A percentile compares a stretch with the other conserved stretches of the same genome.
Evolutionary conservation across 177 flowering plant species (phyloP).

Genomic region (Telopea speciosissima): DNA sequence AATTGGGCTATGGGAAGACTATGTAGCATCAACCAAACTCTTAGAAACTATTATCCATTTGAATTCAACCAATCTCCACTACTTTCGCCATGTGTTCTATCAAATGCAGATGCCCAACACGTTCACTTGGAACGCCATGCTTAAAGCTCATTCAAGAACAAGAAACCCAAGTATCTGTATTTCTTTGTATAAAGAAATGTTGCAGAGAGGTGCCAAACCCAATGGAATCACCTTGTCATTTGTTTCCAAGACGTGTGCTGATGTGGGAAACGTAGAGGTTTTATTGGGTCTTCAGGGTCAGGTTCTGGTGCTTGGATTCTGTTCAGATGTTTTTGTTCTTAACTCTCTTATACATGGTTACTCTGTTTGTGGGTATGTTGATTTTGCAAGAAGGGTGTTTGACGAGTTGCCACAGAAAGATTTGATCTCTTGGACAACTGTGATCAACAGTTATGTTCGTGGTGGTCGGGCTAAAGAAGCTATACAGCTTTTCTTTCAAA

Average conservation of each 20-base stretch:
- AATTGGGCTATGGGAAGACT: slow-evolving; percentile 9
- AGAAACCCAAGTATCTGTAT: neutral
- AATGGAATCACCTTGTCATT: slow-evolving; percentile 13
- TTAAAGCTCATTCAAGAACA: slow-evolving; percentile 9
- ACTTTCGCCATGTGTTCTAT: slow-evolving; percentile 8
- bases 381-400: slow-evolving; percentile 9
- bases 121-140: slow-evolving; percentile 11
- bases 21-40: slow-evolving; percentile 6
- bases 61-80: slow-evolving; percentile 5
- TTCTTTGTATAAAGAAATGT: slow-evolving; percentile 8
- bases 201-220: slow-evolving; percentile 7
- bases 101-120: slow-evolving; percentile 11
- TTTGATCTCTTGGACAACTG: slow-evolving; percentile 11
- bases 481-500: slow-evolving; percentile 12
- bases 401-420: slow-evolving; percentile 13
- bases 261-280: neutral
- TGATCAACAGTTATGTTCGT: slow-evolving; percentile 9
- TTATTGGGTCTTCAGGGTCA: slow-evolving; percentile 12
- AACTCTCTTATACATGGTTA: slow-evolving; percentile 9
- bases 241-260: slow-evolving; percentile 8
- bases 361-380: slow-evolving; percentile 9
- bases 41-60: neutral
- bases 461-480: slow-evolving; percentile 8
- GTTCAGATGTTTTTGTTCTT: slow-evolving; percentile 10
- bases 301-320: slow-evolving; percentile 4